Conservation (phyloP, 2,329 filamentous ascomycete genomes). For the Purpureocillium lavendulum region DNA sequence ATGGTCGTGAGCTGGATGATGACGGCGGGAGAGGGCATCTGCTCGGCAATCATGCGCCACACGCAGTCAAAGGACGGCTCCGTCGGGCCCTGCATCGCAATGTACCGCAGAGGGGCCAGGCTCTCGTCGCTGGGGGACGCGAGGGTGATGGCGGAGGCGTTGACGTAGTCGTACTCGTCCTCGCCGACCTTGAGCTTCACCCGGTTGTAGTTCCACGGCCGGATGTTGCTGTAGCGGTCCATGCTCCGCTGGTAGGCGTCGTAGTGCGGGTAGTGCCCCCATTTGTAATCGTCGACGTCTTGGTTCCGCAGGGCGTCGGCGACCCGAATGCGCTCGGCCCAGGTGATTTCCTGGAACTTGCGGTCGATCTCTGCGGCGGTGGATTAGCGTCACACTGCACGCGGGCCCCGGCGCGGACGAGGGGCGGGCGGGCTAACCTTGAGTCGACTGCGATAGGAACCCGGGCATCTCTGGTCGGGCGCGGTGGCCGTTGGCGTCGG, state of each 20-base stretch:
- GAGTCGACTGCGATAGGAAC: conserved; percentile 27
- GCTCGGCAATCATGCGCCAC: conserved; percentile 93
- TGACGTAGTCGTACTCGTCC: conserved; percentile 69
- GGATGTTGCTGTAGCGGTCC: conserved; percentile 85
- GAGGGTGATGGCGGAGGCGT: conserved; percentile 65
- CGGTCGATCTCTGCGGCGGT: conserved; percentile 32
- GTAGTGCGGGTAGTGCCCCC: conserved; percentile 25
- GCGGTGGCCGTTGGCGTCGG: conserved; percentile 2
- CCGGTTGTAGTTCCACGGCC: conserved; percentile 81
- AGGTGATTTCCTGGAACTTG: conserved; percentile 45
- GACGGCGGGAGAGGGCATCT: conserved; percentile 62
- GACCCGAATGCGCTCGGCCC: conserved; percentile 42
- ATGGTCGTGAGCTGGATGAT: conserved; percentile 94
- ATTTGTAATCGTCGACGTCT: conserved; percentile 19
- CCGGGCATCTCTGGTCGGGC: conserved; percentile 24
- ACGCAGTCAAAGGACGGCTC: conserved; percentile 67
- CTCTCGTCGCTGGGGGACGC: conserved; percentile 29
- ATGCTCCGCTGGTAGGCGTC: conserved; percentile 30
- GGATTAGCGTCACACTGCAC: conserved; percentile 5
- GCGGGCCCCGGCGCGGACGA: background rate
- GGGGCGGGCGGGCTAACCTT: conserved; percentile 19
- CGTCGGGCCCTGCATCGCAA: conserved; percentile 91
- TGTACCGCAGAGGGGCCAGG: conserved; percentile 53
- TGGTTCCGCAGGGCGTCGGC: conserved; percentile 30
- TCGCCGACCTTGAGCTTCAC: conserved; percentile 72